Percentiles rank a stretch among this genome's conserved stretches.
phyloP scores from a whole-genome alignment of 176 grass and related monocot species.

The Oropetium thomaeum region DNA sequence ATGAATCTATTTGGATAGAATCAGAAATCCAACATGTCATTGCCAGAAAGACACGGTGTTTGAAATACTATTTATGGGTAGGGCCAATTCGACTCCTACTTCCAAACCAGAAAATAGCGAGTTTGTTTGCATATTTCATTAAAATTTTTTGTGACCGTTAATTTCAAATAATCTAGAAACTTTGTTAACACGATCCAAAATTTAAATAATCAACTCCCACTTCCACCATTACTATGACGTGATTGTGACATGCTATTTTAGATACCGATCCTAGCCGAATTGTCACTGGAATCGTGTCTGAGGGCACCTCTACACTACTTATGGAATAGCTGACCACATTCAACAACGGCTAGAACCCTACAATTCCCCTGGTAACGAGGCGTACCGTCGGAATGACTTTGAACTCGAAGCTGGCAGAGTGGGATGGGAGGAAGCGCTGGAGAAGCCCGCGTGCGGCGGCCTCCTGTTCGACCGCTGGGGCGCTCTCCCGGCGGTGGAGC shows the following conservation, averaged over 20 bases:
- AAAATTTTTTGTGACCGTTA: too few species aligned
- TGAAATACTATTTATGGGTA: not conserved
- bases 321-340: not conserved
- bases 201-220: not conserved
- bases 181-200: not conserved
- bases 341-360: not conserved
- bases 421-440: constrained; percentile 54
- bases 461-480: constrained; percentile 38
- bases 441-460: constrained; percentile 47
- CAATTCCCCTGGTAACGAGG: not conserved
- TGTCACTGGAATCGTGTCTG: not conserved
- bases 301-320: not conserved
- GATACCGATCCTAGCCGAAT: not conserved
- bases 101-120: not conserved
- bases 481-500: constrained; percentile 45
- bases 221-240: not conserved
- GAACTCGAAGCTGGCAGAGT: constrained; percentile 62
- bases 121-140: not conserved
- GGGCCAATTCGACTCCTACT: not conserved
- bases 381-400: constrained; percentile 48
- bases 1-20: not conserved
- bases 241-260: not conserved
- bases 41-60: not conserved
- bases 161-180: not conserved
- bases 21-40: not conserved